Evolutionary conservation across 2,329 filamentous ascomycete species (phyloP), one percentile per base, ranked within the genome.

Genomic region (Aspergillus sp.): DNA sequence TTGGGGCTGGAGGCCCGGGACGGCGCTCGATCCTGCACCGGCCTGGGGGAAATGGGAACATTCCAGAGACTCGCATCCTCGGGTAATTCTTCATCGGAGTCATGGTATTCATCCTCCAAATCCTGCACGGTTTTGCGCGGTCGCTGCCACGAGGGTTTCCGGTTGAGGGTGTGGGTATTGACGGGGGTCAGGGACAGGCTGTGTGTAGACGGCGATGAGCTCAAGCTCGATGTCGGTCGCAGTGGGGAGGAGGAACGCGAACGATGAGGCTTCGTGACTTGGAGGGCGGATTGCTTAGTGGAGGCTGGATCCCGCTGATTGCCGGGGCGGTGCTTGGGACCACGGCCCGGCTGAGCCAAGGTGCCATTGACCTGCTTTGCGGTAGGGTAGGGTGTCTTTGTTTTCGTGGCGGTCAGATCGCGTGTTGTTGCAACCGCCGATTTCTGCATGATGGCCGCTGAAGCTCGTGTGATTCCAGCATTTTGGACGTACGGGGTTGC

Each of bases 41-140:
- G 74, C 21, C 78, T 74, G 4, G 80, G 80, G 8, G 80, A 82
- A 15, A 82, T 77, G 0, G 80, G 80, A 17, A 82, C 79, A 59
- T 82, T 82, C 77, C 78, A 82, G 8, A 82, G 66, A 63, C 79
- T 80, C 8, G 80, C 77, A 70, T 82, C 80, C 50, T 82, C 80
- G 4, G 80, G 80, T 36, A 82, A 65, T 21, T 82, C 80, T 51
- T 82, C 80, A 59, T 82, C 80, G 1, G 78, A 81, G 61, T 82
- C 80, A 64, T 82, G 75, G 56, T 80, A 82, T 69, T 82, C 80
- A 17, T 77, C 78, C 64, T 82, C 80, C 23, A 82, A 60, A 47
- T 82, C 80, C 62, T 79, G 77, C n/a, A 79, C 61, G 3, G 78
- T 75, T 64, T 82, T 82, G 58, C 80, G 75, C 49, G 68, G 74